Evolutionary conservation across 2,329 filamentous ascomycete genomes (phyloP).

Genomic region (Trichoderma simmonsii): DNA sequence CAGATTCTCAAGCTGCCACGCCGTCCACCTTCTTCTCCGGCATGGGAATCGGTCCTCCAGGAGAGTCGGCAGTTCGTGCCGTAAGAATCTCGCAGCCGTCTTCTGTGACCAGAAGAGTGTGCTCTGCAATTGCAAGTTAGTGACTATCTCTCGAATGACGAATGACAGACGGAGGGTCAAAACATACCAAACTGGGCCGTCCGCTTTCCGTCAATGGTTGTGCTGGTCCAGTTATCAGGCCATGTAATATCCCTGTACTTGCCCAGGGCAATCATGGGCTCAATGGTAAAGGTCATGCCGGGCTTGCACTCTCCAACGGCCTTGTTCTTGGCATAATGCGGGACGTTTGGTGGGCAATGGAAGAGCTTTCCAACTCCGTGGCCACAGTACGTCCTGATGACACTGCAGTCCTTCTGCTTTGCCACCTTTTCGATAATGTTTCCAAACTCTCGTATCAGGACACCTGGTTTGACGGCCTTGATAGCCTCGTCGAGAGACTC

Average conservation of each 20-base stretch:
- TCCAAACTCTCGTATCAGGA: conserved; percentile 87
- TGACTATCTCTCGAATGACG: neutral
- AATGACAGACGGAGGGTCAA: neutral
- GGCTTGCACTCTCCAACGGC: conserved; percentile 89
- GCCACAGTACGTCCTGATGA: conserved; percentile 93
- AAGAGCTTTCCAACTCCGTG: conserved; percentile 94
- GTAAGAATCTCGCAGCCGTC: conserved; percentile 79
- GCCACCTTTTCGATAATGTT: conserved; percentile 95
- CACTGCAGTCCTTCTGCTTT: conserved; percentile 79
- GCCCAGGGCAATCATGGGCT: conserved; percentile 95
- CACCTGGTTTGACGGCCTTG: conserved; percentile 86
- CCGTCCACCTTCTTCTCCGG: conserved; percentile 33
- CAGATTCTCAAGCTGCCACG: neutral
- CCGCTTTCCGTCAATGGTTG: conserved; percentile 81
- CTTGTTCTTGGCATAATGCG: conserved; percentile 98
- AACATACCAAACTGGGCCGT: conserved; percentile 87
- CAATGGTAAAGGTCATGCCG: conserved; percentile 98
- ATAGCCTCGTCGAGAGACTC: conserved; percentile 91
- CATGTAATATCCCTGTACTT: conserved; percentile 91
- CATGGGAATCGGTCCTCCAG: conserved; percentile 68
- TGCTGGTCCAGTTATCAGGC: conserved; percentile 98
- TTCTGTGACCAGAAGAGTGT: conserved; percentile 80
- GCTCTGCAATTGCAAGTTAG: conserved; percentile 52
- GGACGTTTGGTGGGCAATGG: conserved; percentile 89
- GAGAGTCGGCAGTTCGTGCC: conserved; percentile 67